Evolutionary conservation across 23 red algal species (phyloP), one percentile per base, ranked within the genome.

Genomic region (Cyanidioschyzon merolae): DNA sequence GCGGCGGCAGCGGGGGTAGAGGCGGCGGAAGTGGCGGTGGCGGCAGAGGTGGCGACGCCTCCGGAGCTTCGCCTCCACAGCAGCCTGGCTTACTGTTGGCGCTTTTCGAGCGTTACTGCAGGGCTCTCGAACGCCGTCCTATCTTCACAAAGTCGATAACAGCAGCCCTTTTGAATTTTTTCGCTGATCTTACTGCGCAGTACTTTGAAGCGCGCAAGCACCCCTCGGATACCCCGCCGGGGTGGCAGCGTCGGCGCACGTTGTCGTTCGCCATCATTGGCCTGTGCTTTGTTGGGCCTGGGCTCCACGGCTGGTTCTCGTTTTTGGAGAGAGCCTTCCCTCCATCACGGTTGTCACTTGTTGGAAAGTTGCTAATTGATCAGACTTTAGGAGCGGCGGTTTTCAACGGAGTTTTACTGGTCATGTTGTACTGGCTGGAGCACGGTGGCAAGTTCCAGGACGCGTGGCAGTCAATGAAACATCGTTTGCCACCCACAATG

Each of bases 261-360:
- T 40, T 81, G 37, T 67, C 78, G 57, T 81, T 81, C n/a, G 78
- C 45, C 3, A 41, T 57, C 68, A 71, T 67, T 37, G 78, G 78
- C 35, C 68, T 81, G 57, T 41, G 54, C 29, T 81, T 50, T 30
- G 68, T 81, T 50, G 78, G 78, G 38, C 78, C 78, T 36, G 59
- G 12, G 17, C 68, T 81, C 12, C 78, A 81, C n/a, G 37, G 50
- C 15, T 81, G 78, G 78, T 81, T 71, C 41, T 24, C 50, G 16
- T 71, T 81, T 40, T n/a, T 81, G 78, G 78, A 81, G 32, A 50
- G 78, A 39, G 21, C 59, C 18, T 57, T 81, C 39, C 78, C 78
- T 1, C 39, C 58, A 39, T 35, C 45, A 16, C 78, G 78, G 15
- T 81, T 39, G 78, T 1, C 41, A 1, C 68, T 57, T 59, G 18